These are phyloP conservation scores for Groenewaldozyma sp. DNA, from an alignment of 1,139 yeast genomes.

Conservation along the genomic window DNA sequence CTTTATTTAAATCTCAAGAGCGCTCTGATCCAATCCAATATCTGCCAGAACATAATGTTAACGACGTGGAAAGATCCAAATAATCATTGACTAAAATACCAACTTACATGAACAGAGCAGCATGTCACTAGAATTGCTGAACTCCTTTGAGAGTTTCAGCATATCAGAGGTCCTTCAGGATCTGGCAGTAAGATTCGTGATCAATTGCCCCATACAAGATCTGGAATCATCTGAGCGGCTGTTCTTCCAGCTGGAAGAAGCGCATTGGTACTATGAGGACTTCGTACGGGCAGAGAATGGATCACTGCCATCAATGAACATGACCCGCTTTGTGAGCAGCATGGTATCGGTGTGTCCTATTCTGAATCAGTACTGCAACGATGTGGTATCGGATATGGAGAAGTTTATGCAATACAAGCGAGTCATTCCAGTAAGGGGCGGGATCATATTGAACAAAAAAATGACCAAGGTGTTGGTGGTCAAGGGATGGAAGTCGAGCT, in stretches of 20 bases:
- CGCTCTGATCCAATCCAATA: too few relatives aligned
- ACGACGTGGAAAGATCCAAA: neutral
- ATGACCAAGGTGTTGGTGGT: slow-evolving; percentile 69
- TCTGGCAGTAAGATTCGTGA: slow-evolving; percentile 75
- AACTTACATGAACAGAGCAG: neutral
- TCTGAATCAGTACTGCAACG: slow-evolving; percentile 30
- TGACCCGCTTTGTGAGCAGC: slow-evolving; percentile 68
- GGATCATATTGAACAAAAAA: slow-evolving; percentile 69
- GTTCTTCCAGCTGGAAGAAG: slow-evolving; percentile 93
- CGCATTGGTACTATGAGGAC: slow-evolving; percentile 96
- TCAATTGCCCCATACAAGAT: slow-evolving; percentile 90
- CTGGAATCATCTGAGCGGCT: slow-evolving; percentile 77
- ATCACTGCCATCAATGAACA: slow-evolving; percentile 63
- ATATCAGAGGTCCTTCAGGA: slow-evolving; percentile 79
- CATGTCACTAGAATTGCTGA: slow-evolving; percentile 21
- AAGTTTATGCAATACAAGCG: slow-evolving; percentile 75
- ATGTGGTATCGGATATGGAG: slow-evolving; percentile 20
- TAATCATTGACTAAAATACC: neutral
- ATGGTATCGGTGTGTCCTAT: slow-evolving; percentile 74
- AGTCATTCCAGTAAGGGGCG: slow-evolving; percentile 93
- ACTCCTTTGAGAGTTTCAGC: slow-evolving; percentile 30
- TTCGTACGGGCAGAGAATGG: slow-evolving; percentile 70
- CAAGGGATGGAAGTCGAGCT: slow-evolving; percentile 71
- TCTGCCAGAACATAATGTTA: too few relatives aligned
- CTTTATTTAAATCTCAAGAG: too few relatives aligned